Evolutionary conservation across 2,329 filamentous ascomycete genomes (phyloP).

Genomic region (Pestalotiopsis fici): DNA sequence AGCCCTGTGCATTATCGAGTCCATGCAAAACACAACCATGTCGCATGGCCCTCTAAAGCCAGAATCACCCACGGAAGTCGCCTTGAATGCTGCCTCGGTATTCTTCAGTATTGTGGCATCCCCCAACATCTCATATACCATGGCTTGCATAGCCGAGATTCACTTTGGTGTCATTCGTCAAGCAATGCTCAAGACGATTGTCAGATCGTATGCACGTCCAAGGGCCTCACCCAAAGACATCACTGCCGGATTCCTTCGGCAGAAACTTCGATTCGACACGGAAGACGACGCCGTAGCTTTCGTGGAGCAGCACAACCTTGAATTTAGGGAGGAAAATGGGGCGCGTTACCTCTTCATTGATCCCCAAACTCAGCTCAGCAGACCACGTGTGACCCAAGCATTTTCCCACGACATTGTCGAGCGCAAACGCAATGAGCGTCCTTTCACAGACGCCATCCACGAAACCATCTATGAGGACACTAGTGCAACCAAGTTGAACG

Average conservation of each 20-base stretch:
- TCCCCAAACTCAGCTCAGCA: slow-evolving; percentile 43
- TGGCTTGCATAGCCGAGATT: slow-evolving; percentile 71
- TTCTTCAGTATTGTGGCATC: slow-evolving; percentile 64
- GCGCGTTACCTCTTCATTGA: slow-evolving; percentile 45
- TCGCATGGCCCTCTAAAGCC: slow-evolving; percentile 59
- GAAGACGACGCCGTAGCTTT: slow-evolving; percentile 67
- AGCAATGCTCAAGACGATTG: slow-evolving; percentile 56
- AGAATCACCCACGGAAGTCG: slow-evolving; percentile 46
- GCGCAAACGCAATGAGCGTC: slow-evolving; percentile 53
- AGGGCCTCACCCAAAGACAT: slow-evolving; percentile 61
- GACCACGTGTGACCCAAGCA: slow-evolving; percentile 53
- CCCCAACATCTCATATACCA: slow-evolving; percentile 62
- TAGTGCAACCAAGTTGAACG: slow-evolving; percentile 14
- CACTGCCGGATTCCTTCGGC: slow-evolving; percentile 56
- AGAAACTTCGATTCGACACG: slow-evolving; percentile 66
- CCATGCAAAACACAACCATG: slow-evolving; percentile 59
- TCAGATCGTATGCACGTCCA: slow-evolving; percentile 56
- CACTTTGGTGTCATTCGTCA: slow-evolving; percentile 64
- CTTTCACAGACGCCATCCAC: slow-evolving; percentile 58
- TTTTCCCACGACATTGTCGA: slow-evolving; percentile 61
- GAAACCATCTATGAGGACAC: slow-evolving; percentile 46
- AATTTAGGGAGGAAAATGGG: slow-evolving; percentile 45
- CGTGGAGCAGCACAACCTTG: slow-evolving; percentile 57
- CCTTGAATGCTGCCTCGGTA: slow-evolving; percentile 49
- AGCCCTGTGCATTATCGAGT: slow-evolving; percentile 60